Evolutionary conservation across 116 monocot species (phyloP).

Genomic region (Iris pallida): DNA sequence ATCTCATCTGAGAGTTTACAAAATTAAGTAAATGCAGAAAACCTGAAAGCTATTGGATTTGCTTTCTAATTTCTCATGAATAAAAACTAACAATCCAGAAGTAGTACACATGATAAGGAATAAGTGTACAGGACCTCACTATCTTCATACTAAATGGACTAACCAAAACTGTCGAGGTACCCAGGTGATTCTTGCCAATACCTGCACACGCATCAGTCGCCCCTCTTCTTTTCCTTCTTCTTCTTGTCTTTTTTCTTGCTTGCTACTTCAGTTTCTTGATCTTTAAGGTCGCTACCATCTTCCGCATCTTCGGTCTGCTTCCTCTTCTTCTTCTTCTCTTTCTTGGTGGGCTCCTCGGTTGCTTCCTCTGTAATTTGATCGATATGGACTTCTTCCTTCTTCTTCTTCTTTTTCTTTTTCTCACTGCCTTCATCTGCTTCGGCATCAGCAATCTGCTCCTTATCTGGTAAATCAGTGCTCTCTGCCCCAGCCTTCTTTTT

Average conservation of each 20-base stretch:
- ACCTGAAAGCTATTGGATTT: too few species aligned
- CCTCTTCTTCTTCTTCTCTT: conserved; percentile 35
- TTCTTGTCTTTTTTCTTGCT: conserved; percentile 18
- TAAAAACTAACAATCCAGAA: too few species aligned
- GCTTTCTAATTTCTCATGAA: too few species aligned
- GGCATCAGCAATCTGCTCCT: not conserved
- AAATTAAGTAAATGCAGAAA: too few species aligned
- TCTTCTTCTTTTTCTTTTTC: conserved; percentile 22
- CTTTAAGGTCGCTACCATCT: conserved; percentile 1
- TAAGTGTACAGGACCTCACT: too few species aligned
- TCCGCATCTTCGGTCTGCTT: conserved; percentile 21
- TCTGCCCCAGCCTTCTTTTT: conserved; percentile 22
- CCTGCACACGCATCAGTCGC: too few species aligned
- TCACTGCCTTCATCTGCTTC: conserved; percentile 12
- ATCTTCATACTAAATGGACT: too few species aligned
- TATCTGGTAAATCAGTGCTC: not conserved
- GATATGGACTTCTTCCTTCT: not conserved
- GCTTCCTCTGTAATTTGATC: not conserved
- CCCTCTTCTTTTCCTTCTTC: conserved; percentile 21
- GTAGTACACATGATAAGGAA: too few species aligned
- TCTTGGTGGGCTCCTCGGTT: conserved; percentile 9
- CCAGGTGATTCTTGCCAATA: too few species aligned
- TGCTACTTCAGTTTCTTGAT: conserved; percentile 19
- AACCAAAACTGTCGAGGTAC: too few species aligned
- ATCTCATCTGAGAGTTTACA: too few species aligned